Evolutionary conservation across 2,329 filamentous ascomycete species (phyloP).

Genomic region (Cytospora mali): DNA sequence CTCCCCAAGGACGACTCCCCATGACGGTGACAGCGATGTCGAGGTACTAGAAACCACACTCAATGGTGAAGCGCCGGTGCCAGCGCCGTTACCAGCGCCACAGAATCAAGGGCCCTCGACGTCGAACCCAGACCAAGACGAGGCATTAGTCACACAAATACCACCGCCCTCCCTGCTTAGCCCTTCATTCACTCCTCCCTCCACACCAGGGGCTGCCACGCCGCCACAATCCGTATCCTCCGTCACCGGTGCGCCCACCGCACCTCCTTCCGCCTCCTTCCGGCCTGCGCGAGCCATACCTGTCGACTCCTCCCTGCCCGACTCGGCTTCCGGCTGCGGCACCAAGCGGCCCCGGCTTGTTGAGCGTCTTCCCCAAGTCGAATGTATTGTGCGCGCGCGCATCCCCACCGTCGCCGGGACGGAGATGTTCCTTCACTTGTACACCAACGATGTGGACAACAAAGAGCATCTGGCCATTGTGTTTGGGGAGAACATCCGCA

Average conservation of each 20-base stretch:
- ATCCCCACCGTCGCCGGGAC: constrained; percentile 91
- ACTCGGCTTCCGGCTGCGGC: constrained; percentile 57
- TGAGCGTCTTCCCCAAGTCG: constrained; percentile 77
- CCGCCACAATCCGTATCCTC: constrained; percentile 43
- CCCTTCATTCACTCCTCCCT: constrained; percentile 77
- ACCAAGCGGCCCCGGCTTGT: constrained; percentile 72
- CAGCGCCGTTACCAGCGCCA: constrained; percentile 27
- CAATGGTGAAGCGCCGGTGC: constrained; percentile 23
- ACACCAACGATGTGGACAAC: constrained; percentile 87
- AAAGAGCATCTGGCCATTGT: constrained; percentile 98
- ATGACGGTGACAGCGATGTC: constrained; percentile 31
- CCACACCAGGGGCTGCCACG: constrained; percentile 62
- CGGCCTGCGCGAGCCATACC: constrained; percentile 54
- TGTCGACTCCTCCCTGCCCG: constrained; percentile 60
- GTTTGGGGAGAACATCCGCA: constrained; percentile 84
- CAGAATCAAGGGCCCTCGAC: constrained; percentile 9
- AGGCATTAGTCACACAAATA: constrained; percentile 24
- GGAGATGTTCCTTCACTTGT: constrained; percentile 96
- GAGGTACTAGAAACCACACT: constrained; percentile 29
- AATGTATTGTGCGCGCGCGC: constrained; percentile 89
- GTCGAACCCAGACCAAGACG: constrained; percentile 26
- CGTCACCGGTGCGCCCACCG: constrained; percentile 25
- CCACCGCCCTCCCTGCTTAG: constrained; percentile 75
- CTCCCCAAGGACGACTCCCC: constrained; percentile 34
- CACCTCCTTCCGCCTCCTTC: constrained; percentile 28